Base-by-base conservation (phyloP, 2,329 filamentous ascomycete genomes). In the Phaeosphaeria sp. region DNA sequence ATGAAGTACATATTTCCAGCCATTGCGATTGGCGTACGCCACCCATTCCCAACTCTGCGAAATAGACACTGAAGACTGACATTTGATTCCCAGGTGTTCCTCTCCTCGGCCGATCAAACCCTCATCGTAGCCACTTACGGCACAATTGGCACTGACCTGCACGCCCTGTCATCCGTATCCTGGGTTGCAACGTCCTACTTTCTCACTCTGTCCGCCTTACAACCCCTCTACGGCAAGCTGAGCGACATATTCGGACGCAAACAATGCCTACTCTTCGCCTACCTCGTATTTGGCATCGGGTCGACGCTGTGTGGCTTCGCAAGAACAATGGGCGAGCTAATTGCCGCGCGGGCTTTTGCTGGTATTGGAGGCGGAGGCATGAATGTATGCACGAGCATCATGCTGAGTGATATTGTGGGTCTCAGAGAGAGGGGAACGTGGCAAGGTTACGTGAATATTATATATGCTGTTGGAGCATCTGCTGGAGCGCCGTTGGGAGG, bases 81-180 rank as follows among this genome's bases (percentile, higher is more conserved):
- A n/a, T n/a, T 11, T 33, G 54, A 25, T 4, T 0, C 15, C 42
- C 69, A 90, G 88, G 80, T 93, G 42, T 91, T 91, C 71, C 81
- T 94, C 7, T 84, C 88, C 20, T 89, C 90, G 17, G 74, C 74
- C n/a, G 91, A 94, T 71, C 90, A 93, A 74, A 91, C 91, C 0
- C 86, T 93, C 53, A 88, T 91, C 27, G 86, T 93, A 49, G 87
- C 87, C n/a, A 88, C 85, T n/a, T 93, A 93, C 74, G 89, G 89
- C 50, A 87, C 84, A 61, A 93, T 94, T 66, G 90, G 90, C 11
- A 91, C 85, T 55, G 91, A 93, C 62, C 79, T 94, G 25, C 82
- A 90, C 51, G 89, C 90, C 1, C 81, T 94, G 52, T 91, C 90
- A 71, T 86, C 85, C 63, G 92, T 90, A 3, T 89, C 86, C 52